Evolutionary conservation across 306 rosid species (phyloP), one percentile per base, ranked within the genome.

Genomic region (Cyamopsis tetragonoloba): DNA sequence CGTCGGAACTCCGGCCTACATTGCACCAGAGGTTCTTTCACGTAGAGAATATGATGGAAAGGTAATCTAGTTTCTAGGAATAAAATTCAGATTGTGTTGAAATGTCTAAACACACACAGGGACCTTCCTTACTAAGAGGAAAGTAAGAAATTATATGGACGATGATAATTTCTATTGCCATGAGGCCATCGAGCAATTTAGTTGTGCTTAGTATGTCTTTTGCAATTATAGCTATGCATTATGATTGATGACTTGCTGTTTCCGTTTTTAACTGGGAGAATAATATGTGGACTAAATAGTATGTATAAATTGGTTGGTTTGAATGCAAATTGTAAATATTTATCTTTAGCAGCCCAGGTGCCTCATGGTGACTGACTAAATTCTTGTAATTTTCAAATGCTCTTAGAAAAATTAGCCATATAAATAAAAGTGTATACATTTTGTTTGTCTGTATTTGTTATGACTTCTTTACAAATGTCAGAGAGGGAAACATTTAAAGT

Each of bases 21-120:
- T 89, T 77, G 96, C 96, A 31, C 96, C 96, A 1, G 93, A 89
- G 83, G 93, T 89, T 79, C 91, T 89, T 72, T 85, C 90, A 5
- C 88, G 93, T 5, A 86, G 87, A 77, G 96, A 89, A 79, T 89
- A 89, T 59, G 93, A 89, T 39, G 96, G 96, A 71, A 89, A 89
- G 96, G 96, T 89, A 86, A 19, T 78, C 27, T 54, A 27, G 61
- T 56, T 67, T 66, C 79, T 22, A 9, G 41, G 22, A 66, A 11
- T 26, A 20, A 44, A 23, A 8, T 34, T 59, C 20, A 35, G 56
- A 42, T 54, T 67, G 54, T 56, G 55, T 53, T 31, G 48, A 38
- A 37, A 65, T 70, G 55, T 39, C 70, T 74, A 47, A 30, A 41
- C 39, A 27, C 38, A 44, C 19, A 26, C 3, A 30, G 4, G 6